phyloP scores from a whole-genome alignment of 768 basidiomycete species.

The Hypholoma sublateritium region DNA sequence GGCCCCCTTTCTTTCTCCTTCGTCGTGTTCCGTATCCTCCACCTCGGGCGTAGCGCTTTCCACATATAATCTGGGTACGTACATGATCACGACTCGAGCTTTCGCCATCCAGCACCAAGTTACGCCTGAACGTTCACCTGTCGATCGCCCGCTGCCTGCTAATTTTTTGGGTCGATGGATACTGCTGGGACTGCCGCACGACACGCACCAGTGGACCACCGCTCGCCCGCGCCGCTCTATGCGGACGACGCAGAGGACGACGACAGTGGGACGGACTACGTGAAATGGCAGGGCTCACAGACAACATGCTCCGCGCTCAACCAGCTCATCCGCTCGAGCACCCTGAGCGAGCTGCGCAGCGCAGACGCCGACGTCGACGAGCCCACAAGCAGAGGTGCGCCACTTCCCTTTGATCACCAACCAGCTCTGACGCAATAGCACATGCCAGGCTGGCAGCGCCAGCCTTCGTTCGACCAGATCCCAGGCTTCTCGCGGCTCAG shows the following conservation, averaged over 20 bases:
- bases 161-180: too few species aligned
- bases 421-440: too few species aligned
- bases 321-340: conserved; percentile 18
- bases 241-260: neutral
- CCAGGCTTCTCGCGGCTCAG: conserved; percentile 17
- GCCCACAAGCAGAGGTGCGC: conserved; percentile 2
- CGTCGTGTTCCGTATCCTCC: neutral
- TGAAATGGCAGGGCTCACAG: conserved; percentile 34
- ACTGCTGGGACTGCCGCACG: too few species aligned
- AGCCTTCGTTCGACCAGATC: conserved; percentile 20
- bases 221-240: too few species aligned
- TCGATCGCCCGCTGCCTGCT: too few species aligned
- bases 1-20: neutral
- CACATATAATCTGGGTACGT: too few species aligned
- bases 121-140: too few species aligned
- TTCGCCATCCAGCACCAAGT: too few species aligned
- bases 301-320: conserved; percentile 26
- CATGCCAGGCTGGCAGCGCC: conserved; percentile 17
- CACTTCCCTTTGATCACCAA: neutral
- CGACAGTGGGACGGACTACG: conserved; percentile 14
- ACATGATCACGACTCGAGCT: too few species aligned
- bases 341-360: neutral
- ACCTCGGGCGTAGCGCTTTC: too few species aligned
- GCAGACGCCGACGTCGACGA: neutral
- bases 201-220: too few species aligned